Evolutionary conservation across 495 filamentous ascomycete genomes (phyloP).

Genomic region (Clavariopsis aquatica): DNA sequence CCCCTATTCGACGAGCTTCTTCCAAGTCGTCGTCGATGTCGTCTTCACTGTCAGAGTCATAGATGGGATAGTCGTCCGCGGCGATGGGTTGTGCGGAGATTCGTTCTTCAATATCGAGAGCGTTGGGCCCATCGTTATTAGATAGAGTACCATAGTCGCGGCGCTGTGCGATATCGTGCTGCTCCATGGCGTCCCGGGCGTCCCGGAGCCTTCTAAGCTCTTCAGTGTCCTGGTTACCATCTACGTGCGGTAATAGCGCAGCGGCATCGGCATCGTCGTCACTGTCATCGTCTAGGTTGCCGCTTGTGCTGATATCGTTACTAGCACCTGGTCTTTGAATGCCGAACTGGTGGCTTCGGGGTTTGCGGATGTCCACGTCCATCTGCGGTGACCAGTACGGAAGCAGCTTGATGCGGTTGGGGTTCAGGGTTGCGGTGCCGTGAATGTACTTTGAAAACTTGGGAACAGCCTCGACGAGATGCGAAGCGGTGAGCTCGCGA

Average conservation of each 20-base stretch:
- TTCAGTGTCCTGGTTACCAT: conserved; percentile 48
- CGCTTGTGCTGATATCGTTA: conserved; percentile 69
- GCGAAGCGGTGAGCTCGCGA: conserved; percentile 82
- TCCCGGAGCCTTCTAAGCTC: conserved; percentile 49
- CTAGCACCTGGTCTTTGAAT: conserved; percentile 78
- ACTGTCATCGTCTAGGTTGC: conserved; percentile 57
- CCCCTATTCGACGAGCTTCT: conserved; percentile 70
- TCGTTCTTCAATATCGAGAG: conserved; percentile 75
- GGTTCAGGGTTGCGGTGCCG: conserved; percentile 83
- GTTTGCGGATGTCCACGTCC: conserved; percentile 96
- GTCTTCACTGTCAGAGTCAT: conserved; percentile 84
- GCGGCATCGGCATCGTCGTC: conserved; percentile 56
- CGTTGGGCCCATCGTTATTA: conserved; percentile 51
- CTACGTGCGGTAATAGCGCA: conserved; percentile 50
- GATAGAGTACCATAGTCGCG: conserved; percentile 47
- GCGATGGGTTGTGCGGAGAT: conserved; percentile 60
- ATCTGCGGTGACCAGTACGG: conserved; percentile 99
- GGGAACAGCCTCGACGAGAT: conserved; percentile 95
- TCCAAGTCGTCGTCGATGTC: conserved; percentile 68
- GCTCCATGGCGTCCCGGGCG: conserved; percentile 51
- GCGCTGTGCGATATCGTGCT: conserved; percentile 51
- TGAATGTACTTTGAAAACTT: conserved; percentile 99
- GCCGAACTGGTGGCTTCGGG: conserved; percentile 78
- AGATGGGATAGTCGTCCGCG: conserved; percentile 74
- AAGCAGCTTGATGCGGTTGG: conserved; percentile 81